Evolutionary conservation across 305 asterid species (phyloP).

Genomic region (Plantago rigida): DNA sequence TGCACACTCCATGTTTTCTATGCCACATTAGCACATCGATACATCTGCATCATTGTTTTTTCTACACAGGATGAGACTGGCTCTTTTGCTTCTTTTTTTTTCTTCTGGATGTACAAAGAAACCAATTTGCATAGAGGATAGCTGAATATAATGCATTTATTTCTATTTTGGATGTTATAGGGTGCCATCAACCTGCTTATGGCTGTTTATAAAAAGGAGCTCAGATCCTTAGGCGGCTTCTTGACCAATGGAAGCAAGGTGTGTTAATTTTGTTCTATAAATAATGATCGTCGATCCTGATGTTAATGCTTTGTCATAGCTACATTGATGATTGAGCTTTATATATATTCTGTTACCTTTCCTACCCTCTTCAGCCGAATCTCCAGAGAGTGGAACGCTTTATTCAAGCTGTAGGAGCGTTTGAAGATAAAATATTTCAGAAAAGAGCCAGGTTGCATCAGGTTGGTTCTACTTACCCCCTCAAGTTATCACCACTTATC

Average conservation of each 20-base stretch:
- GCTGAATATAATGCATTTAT: slow-evolving; percentile 18
- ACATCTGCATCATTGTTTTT: not conserved
- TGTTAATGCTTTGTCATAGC: not conserved
- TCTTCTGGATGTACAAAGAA: not conserved
- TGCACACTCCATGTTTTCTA: too few relatives aligned
- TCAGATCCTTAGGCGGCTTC: slow-evolving; percentile 73
- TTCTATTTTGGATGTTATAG: slow-evolving; percentile 30
- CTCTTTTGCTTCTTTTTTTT: not conserved
- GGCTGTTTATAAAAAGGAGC: slow-evolving; percentile 90
- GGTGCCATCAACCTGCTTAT: slow-evolving; percentile 93
- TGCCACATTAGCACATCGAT: not conserved
- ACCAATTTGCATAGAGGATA: not conserved
- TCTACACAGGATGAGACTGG: not conserved
- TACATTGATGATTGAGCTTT: slow-evolving; percentile 4
- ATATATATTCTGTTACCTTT: slow-evolving; percentile 17
- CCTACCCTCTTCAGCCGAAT: slow-evolving; percentile 50
- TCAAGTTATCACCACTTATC: not conserved
- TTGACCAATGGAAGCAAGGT: slow-evolving; percentile 91
- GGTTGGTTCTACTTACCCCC: slow-evolving; percentile 35
- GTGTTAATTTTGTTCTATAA: slow-evolving; percentile 17
- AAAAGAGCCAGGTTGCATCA: slow-evolving; percentile 83
- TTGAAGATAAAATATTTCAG: slow-evolving; percentile 86
- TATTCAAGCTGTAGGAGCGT: slow-evolving; percentile 90
- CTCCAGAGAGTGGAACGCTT: slow-evolving; percentile 75
- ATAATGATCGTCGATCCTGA: not conserved